phyloP scores from a whole-genome alignment of 805 yeast genomes.

The Yarrowia sp. region DNA sequence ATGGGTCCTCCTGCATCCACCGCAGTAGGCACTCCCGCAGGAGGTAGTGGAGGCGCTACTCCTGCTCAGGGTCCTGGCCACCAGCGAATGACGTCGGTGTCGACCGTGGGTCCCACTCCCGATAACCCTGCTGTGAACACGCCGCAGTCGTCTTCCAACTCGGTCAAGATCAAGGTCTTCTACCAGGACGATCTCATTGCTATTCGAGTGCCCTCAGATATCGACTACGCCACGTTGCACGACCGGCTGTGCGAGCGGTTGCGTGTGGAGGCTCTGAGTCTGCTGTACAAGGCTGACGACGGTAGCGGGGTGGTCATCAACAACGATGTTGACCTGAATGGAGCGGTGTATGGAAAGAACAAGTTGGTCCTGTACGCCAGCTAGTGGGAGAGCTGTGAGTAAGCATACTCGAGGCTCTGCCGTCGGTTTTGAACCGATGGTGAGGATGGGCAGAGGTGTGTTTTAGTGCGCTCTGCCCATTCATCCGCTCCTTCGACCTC shows the following conservation, averaged over 20 bases:
- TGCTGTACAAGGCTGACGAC: constrained; percentile 46
- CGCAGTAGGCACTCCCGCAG: not conserved
- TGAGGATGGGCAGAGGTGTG: no score
- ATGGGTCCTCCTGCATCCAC: constrained; percentile 37
- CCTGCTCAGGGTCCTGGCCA: constrained; percentile 5
- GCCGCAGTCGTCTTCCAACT: constrained; percentile 39
- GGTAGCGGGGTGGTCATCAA: constrained; percentile 42
- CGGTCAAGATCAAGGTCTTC: constrained; percentile 52
- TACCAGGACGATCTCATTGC: constrained; percentile 52
- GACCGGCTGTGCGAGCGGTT: constrained; percentile 49
- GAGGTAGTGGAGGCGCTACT: not conserved
- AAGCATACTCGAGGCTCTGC: no score
- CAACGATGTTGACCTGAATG: constrained; percentile 47
- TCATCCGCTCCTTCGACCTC: no score
- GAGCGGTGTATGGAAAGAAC: constrained; percentile 46
- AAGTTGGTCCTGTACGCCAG: constrained; percentile 50
- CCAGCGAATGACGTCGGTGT: constrained; percentile 20
- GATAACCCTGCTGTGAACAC: constrained; percentile 32
- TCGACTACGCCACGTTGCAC: constrained; percentile 47
- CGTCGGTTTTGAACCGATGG: no score
- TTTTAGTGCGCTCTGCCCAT: no score
- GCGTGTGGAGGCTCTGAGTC: constrained; percentile 45
- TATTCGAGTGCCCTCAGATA: constrained; percentile 50
- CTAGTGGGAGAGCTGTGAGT: constrained; percentile 1
- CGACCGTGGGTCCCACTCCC: constrained; percentile 35